These are phyloP conservation scores for Penicillium sp. DNA, from an alignment of 2,329 filamentous ascomycete species.

Conservation along the genomic window DNA sequence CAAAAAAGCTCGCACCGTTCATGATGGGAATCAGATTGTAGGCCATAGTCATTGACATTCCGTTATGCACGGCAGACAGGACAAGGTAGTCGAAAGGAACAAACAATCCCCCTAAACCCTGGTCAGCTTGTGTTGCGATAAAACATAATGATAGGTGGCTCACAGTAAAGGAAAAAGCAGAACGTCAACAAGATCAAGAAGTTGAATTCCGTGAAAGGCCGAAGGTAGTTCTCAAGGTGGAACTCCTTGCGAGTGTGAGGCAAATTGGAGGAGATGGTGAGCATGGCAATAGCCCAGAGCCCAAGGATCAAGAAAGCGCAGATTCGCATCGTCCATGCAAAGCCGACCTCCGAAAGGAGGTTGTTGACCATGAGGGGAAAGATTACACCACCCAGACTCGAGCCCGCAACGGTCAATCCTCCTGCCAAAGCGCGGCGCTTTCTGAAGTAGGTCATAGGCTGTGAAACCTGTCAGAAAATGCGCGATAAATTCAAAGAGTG, in stretches of 20 bases:
- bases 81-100: too few species aligned
- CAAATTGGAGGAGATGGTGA: slow-evolving; percentile 46
- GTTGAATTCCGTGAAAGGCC: slow-evolving; percentile 21
- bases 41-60: too few species aligned
- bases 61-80: too few species aligned
- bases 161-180: slow-evolving; percentile 26
- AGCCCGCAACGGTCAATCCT: slow-evolving; percentile 30
- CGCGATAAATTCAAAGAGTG: too few species aligned
- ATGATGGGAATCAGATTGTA: too few species aligned
- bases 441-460: too few species aligned
- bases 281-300: slow-evolving; percentile 47
- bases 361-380: slow-evolving; percentile 57
- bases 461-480: too few species aligned
- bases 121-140: too few species aligned
- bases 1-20: too few species aligned
- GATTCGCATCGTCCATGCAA: slow-evolving; percentile 52
- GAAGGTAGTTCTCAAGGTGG: slow-evolving; percentile 3
- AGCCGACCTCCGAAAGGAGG: slow-evolving; percentile 48
- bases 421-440: slow-evolving; percentile 38
- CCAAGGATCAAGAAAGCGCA: slow-evolving; percentile 57
- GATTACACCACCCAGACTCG: slow-evolving; percentile 52
- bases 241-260: slow-evolving; percentile 21
- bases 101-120: too few species aligned
- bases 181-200: slow-evolving; percentile 17
- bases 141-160: too few species aligned